A percentile compares a stretch with the other conserved stretches of the same genome.
Evolutionary conservation across 73 alveolate species (phyloP).

Genomic region (Blepharisma japonicum): DNA sequence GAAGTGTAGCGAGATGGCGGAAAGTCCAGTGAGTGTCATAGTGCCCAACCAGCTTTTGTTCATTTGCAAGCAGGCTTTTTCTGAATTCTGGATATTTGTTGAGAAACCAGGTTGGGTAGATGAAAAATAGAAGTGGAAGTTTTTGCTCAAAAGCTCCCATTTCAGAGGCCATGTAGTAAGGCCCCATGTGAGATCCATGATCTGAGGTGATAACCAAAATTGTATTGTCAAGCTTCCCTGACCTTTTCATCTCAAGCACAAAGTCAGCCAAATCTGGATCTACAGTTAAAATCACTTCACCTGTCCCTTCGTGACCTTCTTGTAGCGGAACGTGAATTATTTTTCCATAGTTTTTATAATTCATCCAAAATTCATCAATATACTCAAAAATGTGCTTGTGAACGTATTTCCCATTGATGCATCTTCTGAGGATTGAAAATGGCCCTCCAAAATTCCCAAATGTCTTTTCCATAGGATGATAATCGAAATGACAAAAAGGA

Average conservation of each 20-base stretch:
- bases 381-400: slow-evolving; percentile 31
- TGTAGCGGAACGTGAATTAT: slow-evolving; percentile 18
- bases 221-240: slow-evolving; percentile 36
- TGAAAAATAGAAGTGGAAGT: slow-evolving; percentile 20
- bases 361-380: slow-evolving; percentile 33
- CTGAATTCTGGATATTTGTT: slow-evolving; percentile 31
- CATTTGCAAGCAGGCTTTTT: not conserved
- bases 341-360: slow-evolving; percentile 31
- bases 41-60: slow-evolving; percentile 4
- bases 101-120: slow-evolving; percentile 22
- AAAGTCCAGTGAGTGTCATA: slow-evolving; percentile 31
- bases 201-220: slow-evolving; percentile 29
- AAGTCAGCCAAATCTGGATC: slow-evolving; percentile 32
- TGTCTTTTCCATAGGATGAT: slow-evolving; percentile 24
- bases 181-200: slow-evolving; percentile 44
- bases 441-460: slow-evolving; percentile 36
- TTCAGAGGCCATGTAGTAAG: slow-evolving; percentile 24
- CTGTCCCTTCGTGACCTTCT: slow-evolving; percentile 45
- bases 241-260: not conserved
- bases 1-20: slow-evolving; percentile 22
- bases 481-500: slow-evolving; percentile 24
- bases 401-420: slow-evolving; percentile 35
- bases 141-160: slow-evolving; percentile 29
- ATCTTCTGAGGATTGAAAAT: not conserved
- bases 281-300: slow-evolving; percentile 26